A percentile compares a stretch with the other conserved stretches of the same genome.
Evolutionary conservation across 225 moss, liverwort and hornwort genomes (phyloP).

Genomic region (Physcomitrium patens): DNA sequence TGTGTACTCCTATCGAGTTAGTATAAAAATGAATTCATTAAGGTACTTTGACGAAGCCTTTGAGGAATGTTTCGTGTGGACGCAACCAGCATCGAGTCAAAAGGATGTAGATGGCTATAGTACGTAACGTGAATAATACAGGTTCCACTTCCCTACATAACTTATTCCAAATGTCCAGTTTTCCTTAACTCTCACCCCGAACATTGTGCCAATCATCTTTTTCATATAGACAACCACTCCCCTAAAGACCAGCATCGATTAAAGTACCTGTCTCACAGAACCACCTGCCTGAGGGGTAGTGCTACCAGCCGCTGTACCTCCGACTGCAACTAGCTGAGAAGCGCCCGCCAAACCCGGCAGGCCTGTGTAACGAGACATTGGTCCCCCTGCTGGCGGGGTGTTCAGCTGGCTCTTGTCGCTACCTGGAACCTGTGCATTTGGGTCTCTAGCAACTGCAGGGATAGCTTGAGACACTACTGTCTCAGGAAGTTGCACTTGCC

Average conservation of each 20-base stretch:
- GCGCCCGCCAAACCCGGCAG: constrained; percentile 27
- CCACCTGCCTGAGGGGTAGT: constrained; percentile 41
- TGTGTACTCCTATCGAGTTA: too few relatives aligned
- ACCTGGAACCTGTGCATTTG: constrained; percentile 34
- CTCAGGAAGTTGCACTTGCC: constrained; percentile 55
- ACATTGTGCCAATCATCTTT: background rate
- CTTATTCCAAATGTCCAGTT: background rate
- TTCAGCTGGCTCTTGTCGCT: constrained; percentile 56
- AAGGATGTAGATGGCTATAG: too few relatives aligned
- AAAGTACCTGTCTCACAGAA: constrained; percentile 46
- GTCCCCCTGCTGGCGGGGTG: constrained; percentile 35
- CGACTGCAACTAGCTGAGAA: constrained; percentile 26
- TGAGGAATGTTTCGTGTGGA: too few relatives aligned
- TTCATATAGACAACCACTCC: background rate
- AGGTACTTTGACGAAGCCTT: too few relatives aligned
- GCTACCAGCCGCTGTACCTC: constrained; percentile 28
- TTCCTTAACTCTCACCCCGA: background rate
- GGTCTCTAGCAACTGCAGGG: constrained; percentile 36
- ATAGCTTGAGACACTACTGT: constrained; percentile 45
- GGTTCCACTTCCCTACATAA: background rate
- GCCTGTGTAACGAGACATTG: constrained; percentile 42
- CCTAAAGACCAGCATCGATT: background rate
- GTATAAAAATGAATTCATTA: too few relatives aligned
- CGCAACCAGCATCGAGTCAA: too few relatives aligned
- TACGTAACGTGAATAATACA: too few relatives aligned